These are phyloP conservation scores for Aspergillus latus DNA, from an alignment of 2,329 filamentous ascomycete species.

Conservation along the genomic window DNA sequence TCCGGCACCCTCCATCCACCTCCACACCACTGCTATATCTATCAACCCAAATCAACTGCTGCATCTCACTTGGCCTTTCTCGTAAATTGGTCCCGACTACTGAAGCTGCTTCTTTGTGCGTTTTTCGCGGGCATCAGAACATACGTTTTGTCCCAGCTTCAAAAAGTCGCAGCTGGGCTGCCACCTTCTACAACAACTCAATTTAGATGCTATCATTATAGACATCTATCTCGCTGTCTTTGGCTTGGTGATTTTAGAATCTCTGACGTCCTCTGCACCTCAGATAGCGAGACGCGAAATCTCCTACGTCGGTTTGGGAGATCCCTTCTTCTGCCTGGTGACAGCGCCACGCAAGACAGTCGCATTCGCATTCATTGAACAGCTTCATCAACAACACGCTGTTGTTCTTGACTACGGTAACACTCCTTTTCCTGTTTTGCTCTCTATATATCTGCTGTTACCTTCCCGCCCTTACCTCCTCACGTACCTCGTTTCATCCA, in stretches of 20 bases:
- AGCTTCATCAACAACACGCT: conserved; percentile 11
- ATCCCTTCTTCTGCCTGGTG: conserved; percentile 14
- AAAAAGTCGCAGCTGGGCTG: conserved; percentile 5
- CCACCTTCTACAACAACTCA: conserved; percentile 1
- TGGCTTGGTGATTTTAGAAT: not conserved
- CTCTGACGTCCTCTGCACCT: not conserved
- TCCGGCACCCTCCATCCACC: conserved; percentile 9
- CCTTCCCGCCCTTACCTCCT: not conserved
- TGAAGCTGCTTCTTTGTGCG: not conserved
- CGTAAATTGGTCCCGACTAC: not conserved
- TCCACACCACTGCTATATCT: conserved; percentile 1
- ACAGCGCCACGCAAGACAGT: conserved; percentile 13
- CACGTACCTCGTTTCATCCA: not conserved
- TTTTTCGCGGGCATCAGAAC: not conserved
- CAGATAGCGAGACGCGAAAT: not conserved
- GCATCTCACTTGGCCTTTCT: not conserved
- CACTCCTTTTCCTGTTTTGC: not conserved
- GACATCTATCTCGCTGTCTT: not conserved
- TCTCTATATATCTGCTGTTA: not conserved
- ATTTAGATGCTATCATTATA: not conserved
- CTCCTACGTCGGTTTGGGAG: not conserved
- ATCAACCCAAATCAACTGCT: not conserved
- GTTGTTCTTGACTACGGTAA: not conserved
- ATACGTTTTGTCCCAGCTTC: not conserved
- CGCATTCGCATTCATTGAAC: conserved; percentile 6